Evolutionary conservation across 495 filamentous ascomycete genomes (phyloP).

Genomic region (Hypoxylon perforatum): DNA sequence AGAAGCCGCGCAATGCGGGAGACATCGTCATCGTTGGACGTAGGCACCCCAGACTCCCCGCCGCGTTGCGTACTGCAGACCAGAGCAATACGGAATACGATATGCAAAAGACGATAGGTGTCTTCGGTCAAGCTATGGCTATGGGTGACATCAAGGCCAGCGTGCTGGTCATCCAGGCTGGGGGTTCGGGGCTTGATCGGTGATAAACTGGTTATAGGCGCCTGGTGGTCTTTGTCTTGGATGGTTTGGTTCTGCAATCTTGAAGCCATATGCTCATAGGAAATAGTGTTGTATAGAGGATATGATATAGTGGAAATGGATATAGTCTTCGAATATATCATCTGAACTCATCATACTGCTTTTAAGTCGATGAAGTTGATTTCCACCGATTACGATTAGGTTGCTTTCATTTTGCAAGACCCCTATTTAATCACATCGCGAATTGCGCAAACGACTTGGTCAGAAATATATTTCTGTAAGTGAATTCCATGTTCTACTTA

Average conservation of each 20-base stretch:
- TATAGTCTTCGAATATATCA: background rate
- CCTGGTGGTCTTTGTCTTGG: background rate
- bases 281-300: slow-evolving; percentile 10
- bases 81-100: slow-evolving; percentile 55
- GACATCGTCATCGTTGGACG: slow-evolving; percentile 83
- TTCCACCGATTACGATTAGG: background rate
- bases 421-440: no score
- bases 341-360: background rate
- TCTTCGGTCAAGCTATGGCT: slow-evolving; percentile 71
- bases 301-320: slow-evolving; percentile 12
- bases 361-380: slow-evolving; percentile 9
- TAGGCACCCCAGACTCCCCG: slow-evolving; percentile 51
- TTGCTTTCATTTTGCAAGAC: background rate
- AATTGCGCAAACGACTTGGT: background rate
- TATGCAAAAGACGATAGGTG: slow-evolving; percentile 72
- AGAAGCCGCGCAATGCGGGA: slow-evolving; percentile 73
- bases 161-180: slow-evolving; percentile 78
- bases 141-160: slow-evolving; percentile 72
- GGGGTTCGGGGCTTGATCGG: slow-evolving; percentile 1
- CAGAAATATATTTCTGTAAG: background rate
- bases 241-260: background rate
- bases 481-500: background rate
- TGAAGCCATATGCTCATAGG: background rate
- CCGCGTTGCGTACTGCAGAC: slow-evolving; percentile 35
- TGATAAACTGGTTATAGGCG: slow-evolving; percentile 1